Conservation (phyloP, 2,329 filamentous ascomycete genomes). For the Calonectria multiphialidica region DNA sequence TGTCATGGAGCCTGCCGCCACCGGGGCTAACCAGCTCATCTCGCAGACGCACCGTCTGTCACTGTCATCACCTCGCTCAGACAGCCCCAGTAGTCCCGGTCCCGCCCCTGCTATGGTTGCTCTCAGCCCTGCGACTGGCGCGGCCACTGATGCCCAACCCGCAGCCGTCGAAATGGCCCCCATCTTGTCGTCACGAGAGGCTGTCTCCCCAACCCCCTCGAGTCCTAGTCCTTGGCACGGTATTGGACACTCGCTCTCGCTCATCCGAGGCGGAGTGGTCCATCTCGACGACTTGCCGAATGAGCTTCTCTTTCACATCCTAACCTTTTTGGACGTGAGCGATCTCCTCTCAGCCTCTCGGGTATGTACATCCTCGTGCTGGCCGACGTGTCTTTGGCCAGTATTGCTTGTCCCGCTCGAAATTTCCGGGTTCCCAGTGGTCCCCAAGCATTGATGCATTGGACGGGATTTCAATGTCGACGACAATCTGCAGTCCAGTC, state of each 20-base stretch:
- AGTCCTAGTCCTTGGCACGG: constrained; percentile 4
- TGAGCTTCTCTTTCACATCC: constrained; percentile 67
- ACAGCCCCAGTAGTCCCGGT: constrained; percentile 29
- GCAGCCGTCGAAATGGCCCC: constrained; percentile 21
- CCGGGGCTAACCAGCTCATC: constrained; percentile 48
- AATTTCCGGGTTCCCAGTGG: background rate
- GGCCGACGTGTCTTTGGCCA: background rate
- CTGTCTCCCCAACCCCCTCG: constrained; percentile 20
- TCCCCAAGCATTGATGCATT: background rate
- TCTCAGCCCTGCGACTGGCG: constrained; percentile 35
- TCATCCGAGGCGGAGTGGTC: constrained; percentile 17
- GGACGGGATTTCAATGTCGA: background rate
- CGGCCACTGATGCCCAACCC: constrained; percentile 48
- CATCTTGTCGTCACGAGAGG: constrained; percentile 24
- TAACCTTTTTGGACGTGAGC: constrained; percentile 68
- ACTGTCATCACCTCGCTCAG: constrained; percentile 34
- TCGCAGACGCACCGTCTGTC: constrained; percentile 49
- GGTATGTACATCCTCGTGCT: constrained; percentile 55
- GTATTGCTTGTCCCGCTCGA: background rate
- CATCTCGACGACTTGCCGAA: constrained; percentile 62
- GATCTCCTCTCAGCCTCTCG: constrained; percentile 68
- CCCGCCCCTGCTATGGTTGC: constrained; percentile 26
- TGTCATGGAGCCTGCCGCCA: constrained; percentile 41
- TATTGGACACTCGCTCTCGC: background rate
- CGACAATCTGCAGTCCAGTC: background rate